Evolutionary conservation across 768 basidiomycete species (phyloP).

Genomic region (Agaricus sinodeliciosus): DNA sequence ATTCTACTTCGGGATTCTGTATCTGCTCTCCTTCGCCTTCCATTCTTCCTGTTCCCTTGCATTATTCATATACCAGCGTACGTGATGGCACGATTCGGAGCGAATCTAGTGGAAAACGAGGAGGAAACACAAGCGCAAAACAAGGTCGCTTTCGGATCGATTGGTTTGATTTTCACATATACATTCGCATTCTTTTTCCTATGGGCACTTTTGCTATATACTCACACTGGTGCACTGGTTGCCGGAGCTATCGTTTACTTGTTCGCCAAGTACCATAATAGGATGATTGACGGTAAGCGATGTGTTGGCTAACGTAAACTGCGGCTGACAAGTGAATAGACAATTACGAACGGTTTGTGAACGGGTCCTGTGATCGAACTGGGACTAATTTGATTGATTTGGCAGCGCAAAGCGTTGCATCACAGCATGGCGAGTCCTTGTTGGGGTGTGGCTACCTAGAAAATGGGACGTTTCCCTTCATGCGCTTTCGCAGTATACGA

Average conservation of each 20-base stretch:
- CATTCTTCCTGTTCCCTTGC: conserved; percentile 86
- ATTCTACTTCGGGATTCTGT: conserved; percentile 77
- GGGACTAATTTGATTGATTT: conserved; percentile 3
- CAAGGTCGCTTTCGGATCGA: conserved; percentile 84
- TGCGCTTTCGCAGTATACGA: conserved; percentile 70
- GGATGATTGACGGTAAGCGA: conserved; percentile 73
- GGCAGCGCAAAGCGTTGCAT: conserved; percentile 81
- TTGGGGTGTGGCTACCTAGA: conserved; percentile 90
- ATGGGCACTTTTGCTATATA: conserved; percentile 81
- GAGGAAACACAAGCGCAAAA: conserved; percentile 97
- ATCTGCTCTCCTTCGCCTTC: conserved; percentile 62
- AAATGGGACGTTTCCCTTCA: conserved; percentile 72
- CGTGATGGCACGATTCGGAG: conserved; percentile 70
- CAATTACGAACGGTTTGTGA: conserved; percentile 70
- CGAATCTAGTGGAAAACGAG: conserved; percentile 71
- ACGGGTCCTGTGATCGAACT: conserved; percentile 1
- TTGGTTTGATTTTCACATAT: conserved; percentile 72
- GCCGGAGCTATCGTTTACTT: conserved; percentile 66
- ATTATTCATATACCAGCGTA: conserved; percentile 83
- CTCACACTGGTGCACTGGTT: conserved; percentile 63
- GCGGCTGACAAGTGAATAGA: conserved; percentile 29
- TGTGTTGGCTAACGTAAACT: conserved; percentile 3
- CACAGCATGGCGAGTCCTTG: conserved; percentile 94
- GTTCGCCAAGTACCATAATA: conserved; percentile 81
- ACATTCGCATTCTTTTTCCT: conserved; percentile 77